A percentile compares a stretch with the other conserved stretches of the same genome.
Evolutionary conservation across 768 basidiomycete genomes (phyloP).

Genomic region (Nevesoporus exiguus): DNA sequence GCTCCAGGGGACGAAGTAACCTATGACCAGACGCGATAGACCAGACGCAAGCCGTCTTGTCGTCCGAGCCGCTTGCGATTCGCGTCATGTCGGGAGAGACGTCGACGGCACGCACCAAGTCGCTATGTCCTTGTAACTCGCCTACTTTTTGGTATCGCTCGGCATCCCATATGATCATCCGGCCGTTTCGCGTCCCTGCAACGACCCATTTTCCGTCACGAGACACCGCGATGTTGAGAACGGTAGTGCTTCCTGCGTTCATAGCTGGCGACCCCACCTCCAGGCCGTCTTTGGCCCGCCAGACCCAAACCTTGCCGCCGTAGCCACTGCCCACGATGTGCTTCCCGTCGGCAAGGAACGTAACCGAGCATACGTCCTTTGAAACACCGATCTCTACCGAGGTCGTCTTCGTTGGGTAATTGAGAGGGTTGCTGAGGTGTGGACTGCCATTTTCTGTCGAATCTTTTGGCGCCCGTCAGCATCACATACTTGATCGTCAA

Average conservation of each 20-base stretch:
- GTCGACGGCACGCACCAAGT: conserved; percentile 17
- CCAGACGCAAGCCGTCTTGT: conserved; percentile 10
- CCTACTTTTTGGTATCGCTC: conserved; percentile 2
- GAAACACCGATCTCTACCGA: background rate
- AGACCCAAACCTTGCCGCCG: conserved; percentile 6
- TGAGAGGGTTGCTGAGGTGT: background rate
- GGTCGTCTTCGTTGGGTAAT: background rate
- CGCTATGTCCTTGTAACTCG: conserved; percentile 6
- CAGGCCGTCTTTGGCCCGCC: conserved; percentile 1
- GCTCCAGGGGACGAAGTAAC: conserved; percentile 9
- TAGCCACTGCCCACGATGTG: conserved; percentile 9
- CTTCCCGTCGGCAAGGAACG: conserved; percentile 3
- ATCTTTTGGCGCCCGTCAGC: background rate
- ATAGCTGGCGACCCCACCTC: conserved; percentile 2
- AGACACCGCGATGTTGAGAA: conserved; percentile 6
- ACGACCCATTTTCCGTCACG: conserved; percentile 11
- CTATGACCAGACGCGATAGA: conserved; percentile 7
- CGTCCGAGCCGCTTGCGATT: conserved; percentile 13
- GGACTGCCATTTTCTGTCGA: background rate
- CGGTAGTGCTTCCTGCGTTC: conserved; percentile 1
- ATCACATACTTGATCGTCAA: background rate
- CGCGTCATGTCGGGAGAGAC: conserved; percentile 10
- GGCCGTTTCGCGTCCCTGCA: conserved; percentile 1
- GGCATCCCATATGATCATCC: conserved; percentile 10
- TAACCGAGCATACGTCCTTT: conserved; percentile 10